Evolutionary conservation across 805 yeast species (phyloP).

Genomic region (Candida schatavii): DNA sequence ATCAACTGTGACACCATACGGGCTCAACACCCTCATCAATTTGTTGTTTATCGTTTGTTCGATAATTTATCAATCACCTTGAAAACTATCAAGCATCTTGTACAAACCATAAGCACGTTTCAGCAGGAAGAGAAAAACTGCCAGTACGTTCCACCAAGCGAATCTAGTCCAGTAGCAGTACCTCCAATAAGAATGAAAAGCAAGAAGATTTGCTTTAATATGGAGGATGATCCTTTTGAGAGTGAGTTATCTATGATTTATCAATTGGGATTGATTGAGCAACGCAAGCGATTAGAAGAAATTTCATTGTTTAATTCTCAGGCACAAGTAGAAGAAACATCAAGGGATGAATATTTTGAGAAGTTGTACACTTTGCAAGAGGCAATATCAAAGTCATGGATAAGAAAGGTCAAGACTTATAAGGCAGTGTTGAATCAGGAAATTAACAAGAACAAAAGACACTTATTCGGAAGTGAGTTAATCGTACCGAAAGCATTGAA

Average conservation of each 20-base stretch:
- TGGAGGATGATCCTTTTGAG: slow-evolving; percentile 48
- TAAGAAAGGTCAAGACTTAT: slow-evolving; percentile 54
- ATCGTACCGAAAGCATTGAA: slow-evolving; percentile 15
- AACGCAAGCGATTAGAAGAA: slow-evolving; percentile 35
- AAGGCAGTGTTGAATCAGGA: slow-evolving; percentile 34
- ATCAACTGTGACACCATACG: slow-evolving; percentile 22
- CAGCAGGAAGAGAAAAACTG: slow-evolving; percentile 2
- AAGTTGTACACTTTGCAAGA: slow-evolving; percentile 34
- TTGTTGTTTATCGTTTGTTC: slow-evolving; percentile 35
- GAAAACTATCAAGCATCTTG: slow-evolving; percentile 34
- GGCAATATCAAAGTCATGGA: slow-evolving; percentile 67
- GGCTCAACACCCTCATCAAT: slow-evolving; percentile 36
- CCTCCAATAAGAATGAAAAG: slow-evolving; percentile 30
- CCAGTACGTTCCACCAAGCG: slow-evolving; percentile 28
- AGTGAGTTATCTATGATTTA: slow-evolving; percentile 38
- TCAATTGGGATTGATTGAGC: slow-evolving; percentile 41
- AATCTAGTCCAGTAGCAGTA: slow-evolving; percentile 22
- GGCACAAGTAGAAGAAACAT: slow-evolving; percentile 1
- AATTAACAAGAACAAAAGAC: slow-evolving; percentile 33
- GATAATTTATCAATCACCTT: slow-evolving; percentile 35
- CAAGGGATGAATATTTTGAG: slow-evolving; percentile 17
- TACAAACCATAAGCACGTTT: slow-evolving; percentile 20
- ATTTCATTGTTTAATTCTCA: slow-evolving; percentile 20
- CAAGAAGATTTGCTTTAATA: slow-evolving; percentile 24
- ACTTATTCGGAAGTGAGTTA: slow-evolving; percentile 35